Base-by-base conservation (phyloP, 2,329 filamentous ascomycete species). In the Scytalidium sp. region DNA sequence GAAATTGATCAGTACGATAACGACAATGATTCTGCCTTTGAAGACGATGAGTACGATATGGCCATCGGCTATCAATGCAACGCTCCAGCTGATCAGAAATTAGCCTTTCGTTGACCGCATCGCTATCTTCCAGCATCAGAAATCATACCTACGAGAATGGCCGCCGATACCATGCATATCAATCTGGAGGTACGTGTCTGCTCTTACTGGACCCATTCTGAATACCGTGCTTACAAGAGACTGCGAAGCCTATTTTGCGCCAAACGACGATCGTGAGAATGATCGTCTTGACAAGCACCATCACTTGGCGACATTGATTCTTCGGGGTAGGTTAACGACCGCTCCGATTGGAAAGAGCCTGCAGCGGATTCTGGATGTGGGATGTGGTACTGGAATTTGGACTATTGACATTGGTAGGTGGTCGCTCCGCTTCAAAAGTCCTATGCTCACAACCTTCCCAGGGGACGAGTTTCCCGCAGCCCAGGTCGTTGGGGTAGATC, bases 111-210 rank as follows among this genome's bases (percentile, higher is more conserved):
- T n/a, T n/a, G n/a, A 50, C 47, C 13, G 46, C 50, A n/a, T 50
- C 49, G 7, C 50, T 52, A 19, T 41, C 50, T 13, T 52, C 50
- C 9, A 36, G 32, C 9, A 43, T 52, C 17, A 42, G 17, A 25
- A 52, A 52, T 27, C 48, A 52, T 42, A 50, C 42, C n/a, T 52
- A 50, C 27, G 47, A 50, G 43, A 52, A 52, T 32, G 50, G 50
- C 9, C 46, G 50, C 23, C 50, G 50, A 15, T 52, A 52, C 19
- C 47, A 49, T 23, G 46, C 47, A 8, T 52, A 3, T 53, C 67
- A 70, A 23, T 66, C 71, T 22, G 74, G 72, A 3, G 36, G 41
- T 44, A 20, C 13, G 41, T 41, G 10, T 41, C 19, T 29, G 20
- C 39, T 19, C 25, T 15, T 19, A 27, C n/a, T n/a, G n/a, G n/a